These are phyloP conservation scores for Xylaria castorea DNA, from an alignment of 495 filamentous ascomycete genomes.

Conservation along the genomic window DNA sequence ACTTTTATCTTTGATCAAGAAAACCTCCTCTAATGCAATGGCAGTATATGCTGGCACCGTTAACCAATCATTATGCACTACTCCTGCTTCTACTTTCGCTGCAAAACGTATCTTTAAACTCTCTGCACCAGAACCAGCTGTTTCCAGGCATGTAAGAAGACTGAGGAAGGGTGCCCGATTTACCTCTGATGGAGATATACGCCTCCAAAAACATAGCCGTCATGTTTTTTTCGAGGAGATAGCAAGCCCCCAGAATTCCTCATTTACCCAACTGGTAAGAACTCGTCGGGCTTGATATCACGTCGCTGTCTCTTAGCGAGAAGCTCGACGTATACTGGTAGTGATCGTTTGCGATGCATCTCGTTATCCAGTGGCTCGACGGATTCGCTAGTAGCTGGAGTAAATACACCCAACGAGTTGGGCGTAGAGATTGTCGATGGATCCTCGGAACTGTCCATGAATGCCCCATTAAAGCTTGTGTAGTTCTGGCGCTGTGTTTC, in stretches of 20 bases:
- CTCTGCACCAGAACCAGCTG: not conserved
- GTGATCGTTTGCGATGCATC: conserved; percentile 12
- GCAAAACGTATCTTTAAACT: not conserved
- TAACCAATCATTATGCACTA: not conserved
- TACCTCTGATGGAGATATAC: not conserved
- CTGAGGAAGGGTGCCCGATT: not conserved
- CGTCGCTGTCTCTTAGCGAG: conserved; percentile 6
- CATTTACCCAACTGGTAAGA: not conserved
- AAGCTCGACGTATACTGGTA: conserved; percentile 11
- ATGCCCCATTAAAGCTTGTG: not conserved
- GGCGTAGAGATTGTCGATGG: not conserved
- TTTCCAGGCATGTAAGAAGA: not conserved
- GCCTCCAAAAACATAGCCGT: not conserved
- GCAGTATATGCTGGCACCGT: not conserved
- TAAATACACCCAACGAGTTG: not conserved
- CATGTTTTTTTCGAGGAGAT: not conserved
- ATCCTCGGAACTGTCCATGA: conserved; percentile 7
- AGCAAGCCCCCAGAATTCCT: not conserved
- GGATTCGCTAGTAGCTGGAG: conserved; percentile 22
- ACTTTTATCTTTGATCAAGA: not conserved
- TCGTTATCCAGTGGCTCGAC: not conserved
- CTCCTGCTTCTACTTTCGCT: not conserved
- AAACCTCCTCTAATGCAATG: not conserved
- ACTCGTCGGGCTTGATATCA: not conserved
- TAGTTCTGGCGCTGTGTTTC: not conserved